phyloP scores from a whole-genome alignment of 257 asterid species.

The Cinchona pubescens region DNA sequence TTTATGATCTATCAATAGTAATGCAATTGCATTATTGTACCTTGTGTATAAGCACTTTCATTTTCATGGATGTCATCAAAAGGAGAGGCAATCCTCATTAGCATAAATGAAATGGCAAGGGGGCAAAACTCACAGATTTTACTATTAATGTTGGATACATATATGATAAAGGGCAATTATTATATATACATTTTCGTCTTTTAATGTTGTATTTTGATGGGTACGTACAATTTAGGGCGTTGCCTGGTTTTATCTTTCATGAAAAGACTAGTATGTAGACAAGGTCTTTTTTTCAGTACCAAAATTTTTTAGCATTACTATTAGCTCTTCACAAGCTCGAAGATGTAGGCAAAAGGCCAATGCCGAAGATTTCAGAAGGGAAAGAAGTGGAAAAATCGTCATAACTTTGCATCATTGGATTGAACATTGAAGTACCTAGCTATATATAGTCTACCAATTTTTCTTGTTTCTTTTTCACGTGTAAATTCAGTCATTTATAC shows the following conservation, averaged over 20 bases:
- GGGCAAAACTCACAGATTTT: constrained; percentile 14
- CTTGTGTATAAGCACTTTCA: too few relatives aligned
- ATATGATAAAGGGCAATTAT: neutral
- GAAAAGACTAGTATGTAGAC: constrained; percentile 16
- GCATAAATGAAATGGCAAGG: neutral
- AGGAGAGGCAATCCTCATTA: neutral
- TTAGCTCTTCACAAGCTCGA: constrained; percentile 11
- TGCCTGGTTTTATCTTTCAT: constrained; percentile 12
- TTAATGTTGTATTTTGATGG: neutral
- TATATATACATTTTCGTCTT: too few relatives aligned
- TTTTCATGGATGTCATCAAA: too few relatives aligned
- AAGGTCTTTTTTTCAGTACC: neutral
- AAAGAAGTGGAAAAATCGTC: neutral
- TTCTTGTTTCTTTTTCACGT: constrained; percentile 5
- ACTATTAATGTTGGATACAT: constrained; percentile 16
- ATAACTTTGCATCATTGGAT: constrained; percentile 1
- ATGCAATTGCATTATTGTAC: neutral
- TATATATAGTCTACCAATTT: neutral
- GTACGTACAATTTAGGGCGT: neutral
- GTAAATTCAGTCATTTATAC: neutral
- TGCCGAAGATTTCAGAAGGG: constrained; percentile 20
- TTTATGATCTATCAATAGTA: too few relatives aligned
- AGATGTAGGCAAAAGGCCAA: constrained; percentile 26
- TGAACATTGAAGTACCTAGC: neutral
- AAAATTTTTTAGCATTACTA: constrained; percentile 3